Evolutionary conservation across 78 protist genomes (phyloP).

Genomic region (Dictyostelium capitatum): DNA sequence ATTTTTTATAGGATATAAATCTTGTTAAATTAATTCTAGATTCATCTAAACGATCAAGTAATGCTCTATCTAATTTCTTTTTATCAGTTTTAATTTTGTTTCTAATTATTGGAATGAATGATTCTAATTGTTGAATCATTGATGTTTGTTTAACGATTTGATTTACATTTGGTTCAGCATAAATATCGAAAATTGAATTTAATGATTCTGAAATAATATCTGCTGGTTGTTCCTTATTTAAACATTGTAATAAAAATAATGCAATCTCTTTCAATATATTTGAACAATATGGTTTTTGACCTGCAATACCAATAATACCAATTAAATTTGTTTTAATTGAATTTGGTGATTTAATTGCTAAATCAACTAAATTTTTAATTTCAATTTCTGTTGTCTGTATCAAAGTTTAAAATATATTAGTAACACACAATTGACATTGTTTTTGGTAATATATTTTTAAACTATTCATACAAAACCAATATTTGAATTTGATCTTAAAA

Average conservation of each 20-base stretch:
- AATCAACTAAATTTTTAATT: slow-evolving; percentile 32
- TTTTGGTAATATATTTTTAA: not conserved
- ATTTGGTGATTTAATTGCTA: slow-evolving; percentile 28
- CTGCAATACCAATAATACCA: slow-evolving; percentile 70
- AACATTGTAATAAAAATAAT: slow-evolving; percentile 24
- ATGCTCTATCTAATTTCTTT: slow-evolving; percentile 57
- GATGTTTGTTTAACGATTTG: slow-evolving; percentile 9
- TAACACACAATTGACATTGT: not conserved
- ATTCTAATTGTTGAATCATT: slow-evolving; percentile 32
- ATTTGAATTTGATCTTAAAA: slow-evolving; percentile 34
- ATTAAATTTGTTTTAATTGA: slow-evolving; percentile 62
- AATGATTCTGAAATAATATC: slow-evolving; percentile 50
- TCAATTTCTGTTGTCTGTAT: slow-evolving; percentile 27
- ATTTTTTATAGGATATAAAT: slow-evolving; percentile 56
- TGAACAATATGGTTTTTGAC: slow-evolving; percentile 44
- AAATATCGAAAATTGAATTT: slow-evolving; percentile 71
- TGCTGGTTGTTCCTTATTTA: slow-evolving; percentile 28
- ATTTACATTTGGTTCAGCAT: slow-evolving; percentile 71
- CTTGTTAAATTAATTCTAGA: slow-evolving; percentile 79
- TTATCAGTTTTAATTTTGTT: slow-evolving; percentile 67
- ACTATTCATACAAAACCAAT: slow-evolving; percentile 75
- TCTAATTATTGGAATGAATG: slow-evolving; percentile 49
- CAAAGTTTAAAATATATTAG: not conserved
- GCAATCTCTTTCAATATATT: slow-evolving; percentile 47
- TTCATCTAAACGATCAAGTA: slow-evolving; percentile 77